phyloP scores from a whole-genome alignment of 441 rosid genomes.

The Geranium incanum region DNA sequence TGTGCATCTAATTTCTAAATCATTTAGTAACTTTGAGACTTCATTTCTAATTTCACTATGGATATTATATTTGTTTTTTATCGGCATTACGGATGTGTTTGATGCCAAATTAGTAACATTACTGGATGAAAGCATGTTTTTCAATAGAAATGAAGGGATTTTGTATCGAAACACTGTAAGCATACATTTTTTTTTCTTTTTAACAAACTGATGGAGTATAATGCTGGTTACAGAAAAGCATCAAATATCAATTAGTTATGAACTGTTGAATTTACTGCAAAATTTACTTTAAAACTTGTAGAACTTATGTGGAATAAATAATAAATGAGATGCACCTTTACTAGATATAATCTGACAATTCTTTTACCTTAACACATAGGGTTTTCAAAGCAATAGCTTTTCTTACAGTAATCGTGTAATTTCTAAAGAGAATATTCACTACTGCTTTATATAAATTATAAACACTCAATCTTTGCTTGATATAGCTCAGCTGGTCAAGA shows the following conservation, averaged over 20 bases:
- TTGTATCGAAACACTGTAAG: not conserved
- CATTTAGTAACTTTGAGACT: too few relatives aligned
- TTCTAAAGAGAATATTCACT: not conserved
- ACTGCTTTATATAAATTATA: not conserved
- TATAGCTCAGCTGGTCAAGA: not conserved
- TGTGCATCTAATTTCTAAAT: not conserved
- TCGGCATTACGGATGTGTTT: too few relatives aligned
- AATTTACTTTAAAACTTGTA: not conserved
- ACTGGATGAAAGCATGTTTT: not conserved
- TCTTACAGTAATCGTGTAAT: not conserved
- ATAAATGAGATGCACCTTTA: not conserved
- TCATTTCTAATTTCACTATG: not conserved
- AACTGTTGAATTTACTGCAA: constrained; percentile 1
- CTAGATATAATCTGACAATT: not conserved
- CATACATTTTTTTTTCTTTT: not conserved
- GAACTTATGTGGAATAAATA: not conserved
- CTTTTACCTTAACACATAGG: not conserved
- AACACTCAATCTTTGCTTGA: not conserved
- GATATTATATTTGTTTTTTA: too few relatives aligned
- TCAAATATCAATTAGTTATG: not conserved
- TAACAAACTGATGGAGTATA: not conserved
- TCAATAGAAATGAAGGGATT: not conserved
- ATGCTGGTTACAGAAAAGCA: not conserved
- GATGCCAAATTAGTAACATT: not conserved
- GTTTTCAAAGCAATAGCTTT: not conserved